Percentiles rank a stretch among this genome's conserved stretches.
Evolutionary conservation across 257 asterid species (phyloP).

Genomic region (Fraxinus pennsylvanica): DNA sequence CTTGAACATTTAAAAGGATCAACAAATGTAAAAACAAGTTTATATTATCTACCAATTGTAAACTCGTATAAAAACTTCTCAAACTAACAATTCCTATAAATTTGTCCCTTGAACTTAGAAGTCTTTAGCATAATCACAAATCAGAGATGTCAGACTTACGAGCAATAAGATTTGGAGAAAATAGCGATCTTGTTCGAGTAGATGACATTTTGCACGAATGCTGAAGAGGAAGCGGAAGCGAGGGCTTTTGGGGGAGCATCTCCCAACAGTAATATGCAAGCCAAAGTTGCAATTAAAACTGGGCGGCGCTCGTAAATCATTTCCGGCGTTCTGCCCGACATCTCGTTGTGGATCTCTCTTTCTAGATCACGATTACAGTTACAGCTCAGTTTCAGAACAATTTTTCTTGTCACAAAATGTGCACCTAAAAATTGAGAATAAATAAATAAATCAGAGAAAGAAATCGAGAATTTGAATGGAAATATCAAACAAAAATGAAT

Average conservation of each 20-base stretch:
- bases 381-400: constrained; percentile 29
- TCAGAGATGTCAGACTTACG: constrained; percentile 46
- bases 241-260: constrained; percentile 46
- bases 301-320: constrained; percentile 42
- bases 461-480: neutral
- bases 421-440: constrained; percentile 29
- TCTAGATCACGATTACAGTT: constrained; percentile 27
- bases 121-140: neutral
- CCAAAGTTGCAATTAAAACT: constrained; percentile 43
- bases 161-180: constrained; percentile 97
- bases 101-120: too few relatives aligned
- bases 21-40: neutral
- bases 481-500: neutral
- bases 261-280: constrained; percentile 46
- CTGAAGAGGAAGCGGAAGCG: constrained; percentile 83
- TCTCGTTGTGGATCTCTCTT: constrained; percentile 28
- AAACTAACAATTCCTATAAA: neutral
- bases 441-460: neutral
- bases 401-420: constrained; percentile 24
- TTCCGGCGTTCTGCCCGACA: constrained; percentile 25
- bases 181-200: constrained; percentile 83
- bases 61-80: too few relatives aligned
- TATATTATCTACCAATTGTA: neutral
- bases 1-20: neutral
- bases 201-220: constrained; percentile 78